Evolutionary conservation across 1,284 basidiomycete species (phyloP).

Genomic region (Neonothopanus nambi): DNA sequence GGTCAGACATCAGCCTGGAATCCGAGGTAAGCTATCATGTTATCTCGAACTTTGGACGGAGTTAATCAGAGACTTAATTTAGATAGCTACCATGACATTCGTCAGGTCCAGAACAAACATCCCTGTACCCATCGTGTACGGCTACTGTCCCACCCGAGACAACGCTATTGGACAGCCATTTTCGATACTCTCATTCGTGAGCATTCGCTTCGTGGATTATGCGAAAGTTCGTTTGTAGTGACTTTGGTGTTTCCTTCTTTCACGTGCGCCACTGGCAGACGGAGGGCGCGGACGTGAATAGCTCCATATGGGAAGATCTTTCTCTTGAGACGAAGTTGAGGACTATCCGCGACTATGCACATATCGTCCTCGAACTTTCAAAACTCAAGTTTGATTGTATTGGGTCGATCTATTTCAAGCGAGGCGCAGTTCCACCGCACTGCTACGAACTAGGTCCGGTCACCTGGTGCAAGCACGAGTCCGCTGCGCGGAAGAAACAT

Average conservation of each 20-base stretch:
- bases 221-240: neutral
- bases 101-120: slow-evolving; percentile 20
- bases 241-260: neutral
- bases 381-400: slow-evolving; percentile 24
- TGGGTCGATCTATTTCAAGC: slow-evolving; percentile 26
- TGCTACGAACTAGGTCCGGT: slow-evolving; percentile 23
- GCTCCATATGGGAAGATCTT: slow-evolving; percentile 23
- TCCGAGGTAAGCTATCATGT: slow-evolving; percentile 20
- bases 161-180: slow-evolving; percentile 26
- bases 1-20: slow-evolving; percentile 25
- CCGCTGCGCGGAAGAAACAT: slow-evolving; percentile 15
- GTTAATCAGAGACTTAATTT: neutral
- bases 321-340: slow-evolving; percentile 21
- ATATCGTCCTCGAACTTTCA: slow-evolving; percentile 21
- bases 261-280: slow-evolving; percentile 11
- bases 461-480: slow-evolving; percentile 24
- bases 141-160: slow-evolving; percentile 23
- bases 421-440: slow-evolving; percentile 11
- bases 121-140: slow-evolving; percentile 24
- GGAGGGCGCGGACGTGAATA: slow-evolving; percentile 22
- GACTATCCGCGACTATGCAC: slow-evolving; percentile 24
- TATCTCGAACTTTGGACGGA: neutral
- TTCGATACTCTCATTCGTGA: slow-evolving; percentile 24
- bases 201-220: neutral
- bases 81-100: slow-evolving; percentile 27